Evolutionary conservation across 306 rosid genomes (phyloP).

Genomic region (Malus fusca): DNA sequence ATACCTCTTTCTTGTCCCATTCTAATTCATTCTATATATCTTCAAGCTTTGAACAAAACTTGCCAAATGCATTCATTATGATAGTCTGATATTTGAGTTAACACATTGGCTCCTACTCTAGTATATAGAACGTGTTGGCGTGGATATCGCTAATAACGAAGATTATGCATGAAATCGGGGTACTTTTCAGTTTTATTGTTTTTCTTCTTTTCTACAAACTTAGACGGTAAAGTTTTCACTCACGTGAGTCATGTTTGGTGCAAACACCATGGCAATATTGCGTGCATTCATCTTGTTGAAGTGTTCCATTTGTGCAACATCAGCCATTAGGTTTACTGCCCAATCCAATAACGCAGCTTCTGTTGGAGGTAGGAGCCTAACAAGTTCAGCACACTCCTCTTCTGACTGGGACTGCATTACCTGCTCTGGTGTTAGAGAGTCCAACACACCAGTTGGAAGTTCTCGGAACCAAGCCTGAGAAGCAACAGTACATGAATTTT

Average conservation of each 20-base stretch:
- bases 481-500: constrained; percentile 18
- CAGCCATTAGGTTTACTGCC: constrained; percentile 96
- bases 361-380: constrained; percentile 72
- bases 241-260: constrained; percentile 97
- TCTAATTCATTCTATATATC: background rate
- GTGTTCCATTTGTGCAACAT: constrained; percentile 81
- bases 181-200: background rate
- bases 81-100: background rate
- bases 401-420: constrained; percentile 90
- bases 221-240: constrained; percentile 25
- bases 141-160: background rate
- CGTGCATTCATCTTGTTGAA: constrained; percentile 98
- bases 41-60: background rate
- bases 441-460: constrained; percentile 84
- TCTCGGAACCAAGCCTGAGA: constrained; percentile 95
- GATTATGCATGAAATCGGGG: background rate
- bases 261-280: constrained; percentile 95
- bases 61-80: background rate
- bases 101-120: background rate
- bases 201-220: background rate
- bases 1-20: background rate
- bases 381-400: constrained; percentile 82
- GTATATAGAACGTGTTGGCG: background rate
- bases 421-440: constrained; percentile 89
- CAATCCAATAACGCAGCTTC: constrained; percentile 92